Conservation (phyloP, 257 asterid genomes). For the Solanum pinnatisectum region DNA sequence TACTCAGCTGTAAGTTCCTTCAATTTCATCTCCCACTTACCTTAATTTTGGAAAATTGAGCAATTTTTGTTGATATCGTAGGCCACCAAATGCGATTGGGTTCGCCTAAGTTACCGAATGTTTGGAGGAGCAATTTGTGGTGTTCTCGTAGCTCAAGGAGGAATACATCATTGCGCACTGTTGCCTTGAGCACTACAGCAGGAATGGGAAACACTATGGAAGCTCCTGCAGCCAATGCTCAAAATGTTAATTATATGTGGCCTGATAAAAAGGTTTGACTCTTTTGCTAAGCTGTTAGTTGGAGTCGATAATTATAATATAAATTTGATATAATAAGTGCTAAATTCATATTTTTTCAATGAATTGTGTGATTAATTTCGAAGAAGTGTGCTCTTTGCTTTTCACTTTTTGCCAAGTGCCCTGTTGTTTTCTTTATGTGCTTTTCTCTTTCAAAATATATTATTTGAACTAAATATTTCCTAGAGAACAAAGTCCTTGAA, state of each 20-base stretch:
- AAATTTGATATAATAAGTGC: not conserved
- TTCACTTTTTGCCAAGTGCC: not conserved
- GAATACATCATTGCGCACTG: not conserved
- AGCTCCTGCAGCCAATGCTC: constrained; percentile 24
- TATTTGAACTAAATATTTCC: not conserved
- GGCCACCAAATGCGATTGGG: not conserved
- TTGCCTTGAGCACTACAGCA: constrained; percentile 14
- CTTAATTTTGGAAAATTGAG: not conserved
- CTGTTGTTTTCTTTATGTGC: not conserved
- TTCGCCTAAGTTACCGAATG: not conserved
- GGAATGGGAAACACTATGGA: constrained; percentile 15
- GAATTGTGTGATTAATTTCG: not conserved
- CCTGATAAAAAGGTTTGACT: constrained; percentile 50
- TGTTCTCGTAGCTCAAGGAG: not conserved
- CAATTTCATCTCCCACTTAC: not conserved
- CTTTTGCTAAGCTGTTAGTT: not conserved
- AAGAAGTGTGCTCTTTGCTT: not conserved
- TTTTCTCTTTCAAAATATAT: not conserved
- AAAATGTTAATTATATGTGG: constrained; percentile 42
- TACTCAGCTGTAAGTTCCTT: not conserved
- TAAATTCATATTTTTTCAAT: not conserved
- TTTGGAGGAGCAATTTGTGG: not conserved
- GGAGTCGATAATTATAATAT: not conserved
- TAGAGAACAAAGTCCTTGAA: not conserved
- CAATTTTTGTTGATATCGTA: not conserved